Evolutionary conservation across 2,329 filamentous ascomycete species (phyloP).

Genomic region (Penicillium sp.): DNA sequence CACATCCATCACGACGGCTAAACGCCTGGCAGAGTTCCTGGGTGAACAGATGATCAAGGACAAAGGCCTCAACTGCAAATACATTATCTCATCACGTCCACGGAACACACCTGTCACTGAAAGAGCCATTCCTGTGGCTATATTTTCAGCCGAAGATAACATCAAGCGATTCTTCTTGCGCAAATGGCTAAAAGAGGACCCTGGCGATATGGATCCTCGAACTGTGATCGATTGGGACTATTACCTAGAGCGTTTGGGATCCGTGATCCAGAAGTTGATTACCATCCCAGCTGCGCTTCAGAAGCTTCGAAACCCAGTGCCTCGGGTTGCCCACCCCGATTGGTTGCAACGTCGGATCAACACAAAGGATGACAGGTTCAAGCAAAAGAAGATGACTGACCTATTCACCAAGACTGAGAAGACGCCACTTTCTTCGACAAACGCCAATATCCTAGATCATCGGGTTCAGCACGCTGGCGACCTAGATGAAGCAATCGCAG

Average conservation of each 20-base stretch:
- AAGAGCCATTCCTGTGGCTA: conserved; percentile 88
- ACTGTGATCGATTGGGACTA: conserved; percentile 95
- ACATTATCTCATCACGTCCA: conserved; percentile 89
- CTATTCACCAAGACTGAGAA: conserved; percentile 63
- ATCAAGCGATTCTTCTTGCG: conserved; percentile 86
- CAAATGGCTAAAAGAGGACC: conserved; percentile 95
- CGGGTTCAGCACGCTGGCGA: conserved; percentile 58
- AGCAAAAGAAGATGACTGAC: conserved; percentile 98
- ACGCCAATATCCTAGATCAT: conserved; percentile 60
- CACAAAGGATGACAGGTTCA: conserved; percentile 93
- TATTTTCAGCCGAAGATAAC: conserved; percentile 88
- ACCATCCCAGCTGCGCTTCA: conserved; percentile 96
- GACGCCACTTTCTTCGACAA: conserved; percentile 71
- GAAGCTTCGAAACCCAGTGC: conserved; percentile 91
- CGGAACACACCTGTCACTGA: conserved; percentile 91
- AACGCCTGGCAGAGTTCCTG: conserved; percentile 89
- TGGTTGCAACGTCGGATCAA: conserved; percentile 95
- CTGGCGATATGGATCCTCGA: conserved; percentile 83
- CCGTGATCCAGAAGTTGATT: conserved; percentile 97
- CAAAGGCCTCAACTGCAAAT: conserved; percentile 98
- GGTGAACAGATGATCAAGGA: conserved; percentile 99
- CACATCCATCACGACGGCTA: conserved; percentile 98
- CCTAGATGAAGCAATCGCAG: conserved; percentile 71
- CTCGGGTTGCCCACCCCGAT: conserved; percentile 87
- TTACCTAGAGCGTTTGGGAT: conserved; percentile 91